Evolutionary conservation across 2,329 filamentous ascomycete species (phyloP).

Genomic region (Fusarium pseudocircinatum): DNA sequence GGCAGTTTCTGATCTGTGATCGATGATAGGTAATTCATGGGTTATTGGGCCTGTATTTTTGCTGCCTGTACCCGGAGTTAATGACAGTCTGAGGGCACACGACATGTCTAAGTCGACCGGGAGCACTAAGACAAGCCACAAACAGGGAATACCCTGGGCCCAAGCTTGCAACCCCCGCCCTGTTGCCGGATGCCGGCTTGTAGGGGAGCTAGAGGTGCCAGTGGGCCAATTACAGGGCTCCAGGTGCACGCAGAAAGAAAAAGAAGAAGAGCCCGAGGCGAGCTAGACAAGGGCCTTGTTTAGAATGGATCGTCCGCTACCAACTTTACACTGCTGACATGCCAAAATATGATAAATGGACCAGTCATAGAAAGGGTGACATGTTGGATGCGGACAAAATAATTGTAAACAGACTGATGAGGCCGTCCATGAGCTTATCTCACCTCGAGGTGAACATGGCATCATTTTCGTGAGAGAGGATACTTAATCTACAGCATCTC

Average conservation of each 20-base stretch:
- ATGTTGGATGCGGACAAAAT: constrained; percentile 5
- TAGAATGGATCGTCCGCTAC: constrained; percentile 20
- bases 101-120: constrained; percentile 25
- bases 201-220: not conserved
- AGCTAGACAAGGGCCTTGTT: constrained; percentile 15
- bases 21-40: not conserved
- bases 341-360: not conserved
- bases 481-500: not conserved
- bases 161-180: constrained; percentile 10
- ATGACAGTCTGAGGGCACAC: constrained; percentile 21
- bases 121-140: constrained; percentile 11
- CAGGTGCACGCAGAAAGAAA: constrained; percentile 3
- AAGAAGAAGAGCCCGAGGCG: constrained; percentile 4
- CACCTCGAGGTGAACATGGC: not conserved
- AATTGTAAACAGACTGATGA: not conserved
- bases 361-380: constrained; percentile 15
- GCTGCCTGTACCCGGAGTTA: constrained; percentile 11
- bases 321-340: constrained; percentile 21
- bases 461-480: constrained; percentile 9
- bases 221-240: constrained; percentile 6
- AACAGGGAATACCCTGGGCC: constrained; percentile 18
- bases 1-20: not conserved
- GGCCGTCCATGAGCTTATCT: not conserved
- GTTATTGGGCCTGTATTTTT: not conserved
- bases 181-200: constrained; percentile 28